A percentile compares a stretch with the other conserved stretches of the same genome.
These are phyloP conservation scores for Phytophthora fragariaefolia DNA, from an alignment of 352 stramenopile species.

Conservation along the genomic window DNA sequence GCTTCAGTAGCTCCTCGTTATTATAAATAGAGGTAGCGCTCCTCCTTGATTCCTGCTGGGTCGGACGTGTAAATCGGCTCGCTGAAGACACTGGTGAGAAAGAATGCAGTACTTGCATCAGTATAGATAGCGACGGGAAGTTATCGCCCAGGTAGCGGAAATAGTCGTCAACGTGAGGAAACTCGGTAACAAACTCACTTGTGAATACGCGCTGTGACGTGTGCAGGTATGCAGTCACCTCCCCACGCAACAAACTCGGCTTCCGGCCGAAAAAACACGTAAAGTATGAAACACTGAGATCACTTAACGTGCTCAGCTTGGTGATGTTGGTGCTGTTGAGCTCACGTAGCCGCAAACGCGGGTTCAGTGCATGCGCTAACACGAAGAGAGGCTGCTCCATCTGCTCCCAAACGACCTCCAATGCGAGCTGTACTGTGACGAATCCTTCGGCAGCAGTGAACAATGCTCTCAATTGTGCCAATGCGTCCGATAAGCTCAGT, in stretches of 20 bases:
- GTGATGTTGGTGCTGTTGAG: conserved; percentile 52
- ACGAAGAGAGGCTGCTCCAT: conserved; percentile 76
- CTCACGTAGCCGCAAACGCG: conserved; percentile 50
- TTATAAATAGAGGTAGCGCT: conserved; percentile 13
- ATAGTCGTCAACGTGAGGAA: conserved; percentile 67
- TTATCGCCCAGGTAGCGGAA: conserved; percentile 72
- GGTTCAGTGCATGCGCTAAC: conserved; percentile 65
- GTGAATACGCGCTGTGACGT: conserved; percentile 58
- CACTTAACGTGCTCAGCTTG: conserved; percentile 67
- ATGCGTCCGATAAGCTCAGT: conserved; percentile 46
- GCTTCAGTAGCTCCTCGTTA: conserved; percentile 33
- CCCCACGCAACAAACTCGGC: conserved; percentile 54
- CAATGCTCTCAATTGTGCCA: conserved; percentile 53
- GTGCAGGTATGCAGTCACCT: conserved; percentile 77
- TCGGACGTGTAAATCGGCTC: conserved; percentile 3
- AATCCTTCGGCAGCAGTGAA: conserved; percentile 60
- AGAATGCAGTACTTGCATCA: conserved; percentile 70
- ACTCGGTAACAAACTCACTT: conserved; percentile 59
- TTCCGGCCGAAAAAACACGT: conserved; percentile 50
- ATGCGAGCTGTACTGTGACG: conserved; percentile 44
- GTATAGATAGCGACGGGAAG: conserved; percentile 59
- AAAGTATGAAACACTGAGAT: conserved; percentile 68
- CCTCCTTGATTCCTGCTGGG: conserved; percentile 13
- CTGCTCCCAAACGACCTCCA: conserved; percentile 62
- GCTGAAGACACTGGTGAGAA: conserved; percentile 42